A percentile compares a stretch with the other conserved stretches of the same genome.
Conservation (phyloP, 352 stramenopile genomes). For the Globisporangium solare region DNA sequence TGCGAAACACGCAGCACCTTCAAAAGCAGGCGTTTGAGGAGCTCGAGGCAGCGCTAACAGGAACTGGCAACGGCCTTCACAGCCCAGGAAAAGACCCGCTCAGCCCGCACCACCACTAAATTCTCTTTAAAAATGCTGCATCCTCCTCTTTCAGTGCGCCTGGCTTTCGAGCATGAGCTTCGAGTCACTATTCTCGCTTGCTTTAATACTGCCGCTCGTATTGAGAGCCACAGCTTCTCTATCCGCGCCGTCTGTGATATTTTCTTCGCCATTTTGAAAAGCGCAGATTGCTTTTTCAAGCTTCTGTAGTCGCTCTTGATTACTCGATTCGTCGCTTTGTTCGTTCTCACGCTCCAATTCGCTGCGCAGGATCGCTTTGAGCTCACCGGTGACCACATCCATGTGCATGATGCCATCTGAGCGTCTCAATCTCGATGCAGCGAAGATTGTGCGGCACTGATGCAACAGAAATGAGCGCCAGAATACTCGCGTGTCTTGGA, state of each 20-base stretch:
- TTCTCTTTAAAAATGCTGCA: neutral
- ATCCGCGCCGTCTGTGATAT: neutral
- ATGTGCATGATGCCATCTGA: neutral
- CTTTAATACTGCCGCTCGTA: neutral
- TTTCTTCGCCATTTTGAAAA: too few species aligned
- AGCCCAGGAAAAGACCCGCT: conserved; percentile 26
- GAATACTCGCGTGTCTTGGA: conserved; percentile 29
- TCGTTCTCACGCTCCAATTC: neutral
- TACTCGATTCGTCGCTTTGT: neutral
- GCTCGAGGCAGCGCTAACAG: conserved; percentile 69
- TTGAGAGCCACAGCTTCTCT: neutral
- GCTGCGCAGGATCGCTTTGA: too few species aligned
- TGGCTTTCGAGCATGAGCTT: neutral
- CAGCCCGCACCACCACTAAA: conserved; percentile 16
- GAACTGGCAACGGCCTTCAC: conserved; percentile 24
- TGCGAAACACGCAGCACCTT: conserved; percentile 80
- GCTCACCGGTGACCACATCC: neutral
- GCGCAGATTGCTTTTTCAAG: neutral
- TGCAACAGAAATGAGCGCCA: conserved; percentile 40
- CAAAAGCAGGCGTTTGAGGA: conserved; percentile 85
- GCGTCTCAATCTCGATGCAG: neutral
- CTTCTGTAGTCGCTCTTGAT: conserved; percentile 11
- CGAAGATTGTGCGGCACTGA: conserved; percentile 25
- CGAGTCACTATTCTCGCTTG: neutral
- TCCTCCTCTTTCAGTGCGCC: neutral